Base-by-base conservation (phyloP, 352 stramenopile species). In the Phytophthora idaei region DNA sequence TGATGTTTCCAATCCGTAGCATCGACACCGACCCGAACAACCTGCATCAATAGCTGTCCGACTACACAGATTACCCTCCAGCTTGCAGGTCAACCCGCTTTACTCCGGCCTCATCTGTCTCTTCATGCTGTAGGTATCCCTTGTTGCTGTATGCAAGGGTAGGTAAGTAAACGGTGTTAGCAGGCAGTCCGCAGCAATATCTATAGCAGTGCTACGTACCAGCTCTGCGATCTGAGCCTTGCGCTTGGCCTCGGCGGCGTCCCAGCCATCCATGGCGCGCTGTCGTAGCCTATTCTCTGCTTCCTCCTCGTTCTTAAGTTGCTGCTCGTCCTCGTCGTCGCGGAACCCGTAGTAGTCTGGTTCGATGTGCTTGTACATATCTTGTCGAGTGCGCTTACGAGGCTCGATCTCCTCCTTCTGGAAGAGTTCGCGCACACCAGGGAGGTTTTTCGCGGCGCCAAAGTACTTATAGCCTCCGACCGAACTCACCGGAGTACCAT, bases 341-440 rank as follows among this genome's bases (percentile, higher is more conserved):
- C 71, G 71, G 31, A 90, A 87, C 14, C 88, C 87, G 57, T 92
- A 96, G 63, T 96, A 96, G 50, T 93, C 84, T 0, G 84, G 81
- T 50, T 90, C 89, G 37, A 99, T 97, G 64, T 90, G 68, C 61
- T 95, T 95, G 69, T 95, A 91, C 72, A 98, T 90, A 65, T 99
- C 91, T 21, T 91, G 78, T 60, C 79, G 73, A 21, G 76, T 74
- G 50, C 83, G 81, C 61, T 83, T 86, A 36, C 67, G 73, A 14
- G 80, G 71, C 60, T 91, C 87, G 11, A 81, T 72, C 45, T 81
- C 79, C 54, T 92, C 81, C 52, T 92, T 85, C 69, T 92, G 81
- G 67, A 99, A 98, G 7, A 99, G 73, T 71, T 99, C 97, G 37
- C 93, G 90, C 17, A 99, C 96, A 36, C 96, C 96, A 0, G 97